Percentiles rank a stretch among this genome's conserved stretches.
Conservation (phyloP, 352 stramenopile genomes). For the Paralagenidium karlingii region DNA sequence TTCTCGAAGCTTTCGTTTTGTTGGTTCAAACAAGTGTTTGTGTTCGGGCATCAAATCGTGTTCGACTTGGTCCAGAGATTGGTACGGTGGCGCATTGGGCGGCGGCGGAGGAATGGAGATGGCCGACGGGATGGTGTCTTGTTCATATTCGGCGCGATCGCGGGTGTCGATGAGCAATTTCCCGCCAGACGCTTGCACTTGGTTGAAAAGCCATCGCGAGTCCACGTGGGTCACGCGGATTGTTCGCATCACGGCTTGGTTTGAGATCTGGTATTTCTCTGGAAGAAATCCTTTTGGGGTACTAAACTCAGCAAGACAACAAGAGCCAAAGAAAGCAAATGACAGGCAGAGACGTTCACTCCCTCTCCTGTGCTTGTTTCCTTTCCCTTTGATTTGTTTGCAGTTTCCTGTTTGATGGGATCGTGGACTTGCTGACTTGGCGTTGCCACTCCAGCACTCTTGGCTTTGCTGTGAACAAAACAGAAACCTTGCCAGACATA, state of each 20-base stretch:
- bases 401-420: too few relatives aligned
- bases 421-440: too few relatives aligned
- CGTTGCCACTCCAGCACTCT: too few relatives aligned
- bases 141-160: conserved; percentile 29
- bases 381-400: too few relatives aligned
- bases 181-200: conserved; percentile 56
- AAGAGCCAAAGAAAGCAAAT: too few relatives aligned
- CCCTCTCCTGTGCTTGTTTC: too few relatives aligned
- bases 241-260: conserved; percentile 15
- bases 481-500: too few relatives aligned
- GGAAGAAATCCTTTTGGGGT: too few relatives aligned
- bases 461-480: too few relatives aligned
- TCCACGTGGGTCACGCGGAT: conserved; percentile 58
- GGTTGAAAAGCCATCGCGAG: conserved; percentile 78
- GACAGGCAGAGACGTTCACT: too few relatives aligned
- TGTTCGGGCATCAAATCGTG: conserved; percentile 44
- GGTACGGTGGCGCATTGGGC: conserved; percentile 7
- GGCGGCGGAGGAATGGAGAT: conserved; percentile 56
- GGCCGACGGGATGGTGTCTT: conserved; percentile 61
- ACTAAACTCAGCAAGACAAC: too few relatives aligned
- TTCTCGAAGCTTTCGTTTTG: conserved; percentile 66
- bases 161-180: conserved; percentile 71
- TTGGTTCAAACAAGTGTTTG: conserved; percentile 47
- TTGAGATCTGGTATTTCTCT: too few relatives aligned
- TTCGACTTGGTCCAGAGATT: conserved; percentile 34